A percentile compares a stretch with the other conserved stretches of the same genome.
Evolutionary conservation across 257 asterid species (phyloP).

Genomic region (Plantago elongata): DNA sequence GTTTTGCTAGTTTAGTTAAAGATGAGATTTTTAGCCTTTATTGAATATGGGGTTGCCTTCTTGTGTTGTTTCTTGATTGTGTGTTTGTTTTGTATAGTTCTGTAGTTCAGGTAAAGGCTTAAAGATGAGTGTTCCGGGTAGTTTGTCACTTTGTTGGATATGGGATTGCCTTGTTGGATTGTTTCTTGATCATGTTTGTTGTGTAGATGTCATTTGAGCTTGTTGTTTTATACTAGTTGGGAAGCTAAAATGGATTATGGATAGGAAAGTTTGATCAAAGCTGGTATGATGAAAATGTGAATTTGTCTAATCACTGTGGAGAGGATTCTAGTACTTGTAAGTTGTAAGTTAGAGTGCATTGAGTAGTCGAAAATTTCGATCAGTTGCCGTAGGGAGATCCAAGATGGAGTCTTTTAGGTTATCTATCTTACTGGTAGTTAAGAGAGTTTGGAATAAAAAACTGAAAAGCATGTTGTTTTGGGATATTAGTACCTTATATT

Average conservation of each 20-base stretch:
- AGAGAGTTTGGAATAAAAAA: background rate
- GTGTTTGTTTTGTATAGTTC: background rate
- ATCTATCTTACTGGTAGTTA: background rate
- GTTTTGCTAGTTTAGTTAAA: background rate
- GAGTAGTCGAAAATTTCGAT: background rate
- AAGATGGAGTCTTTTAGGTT: too few species aligned
- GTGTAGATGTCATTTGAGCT: background rate
- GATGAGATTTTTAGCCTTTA: background rate
- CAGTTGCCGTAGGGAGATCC: too few species aligned
- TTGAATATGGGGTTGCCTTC: background rate
- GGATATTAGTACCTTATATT: background rate
- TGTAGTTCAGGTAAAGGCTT: too few species aligned
- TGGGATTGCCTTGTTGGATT: background rate
- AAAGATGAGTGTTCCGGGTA: too few species aligned
- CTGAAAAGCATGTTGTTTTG: background rate
- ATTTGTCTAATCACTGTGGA: too few species aligned
- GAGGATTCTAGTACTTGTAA: background rate
- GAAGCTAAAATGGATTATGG: background rate
- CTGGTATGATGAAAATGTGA: too few species aligned
- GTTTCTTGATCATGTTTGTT: slow-evolving; percentile 8
- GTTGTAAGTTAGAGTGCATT: background rate
- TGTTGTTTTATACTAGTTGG: background rate
- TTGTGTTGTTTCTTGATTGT: background rate
- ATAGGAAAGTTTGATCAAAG: too few species aligned
- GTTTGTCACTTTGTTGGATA: background rate